Conservation (phyloP, 371 early-diverging fungal species). For the Choanephora cucurbitarum region DNA sequence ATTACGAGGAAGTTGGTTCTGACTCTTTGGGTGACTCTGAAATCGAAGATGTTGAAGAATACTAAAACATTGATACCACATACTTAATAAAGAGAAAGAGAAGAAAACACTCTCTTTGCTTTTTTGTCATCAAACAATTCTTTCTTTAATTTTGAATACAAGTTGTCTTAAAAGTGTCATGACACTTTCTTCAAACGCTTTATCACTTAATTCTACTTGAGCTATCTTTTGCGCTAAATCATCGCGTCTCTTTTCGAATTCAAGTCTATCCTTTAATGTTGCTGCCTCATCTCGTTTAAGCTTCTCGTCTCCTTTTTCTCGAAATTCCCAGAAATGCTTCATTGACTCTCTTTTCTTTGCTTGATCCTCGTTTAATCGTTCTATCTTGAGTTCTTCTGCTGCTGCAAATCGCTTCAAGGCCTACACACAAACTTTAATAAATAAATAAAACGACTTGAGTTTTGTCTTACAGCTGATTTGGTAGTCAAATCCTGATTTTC, state of each 20-base stretch:
- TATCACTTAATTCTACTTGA: not conserved
- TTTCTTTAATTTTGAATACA: not conserved
- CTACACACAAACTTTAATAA: not conserved
- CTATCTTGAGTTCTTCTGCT: not conserved
- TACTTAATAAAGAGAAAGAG: not conserved
- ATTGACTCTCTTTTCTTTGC: not conserved
- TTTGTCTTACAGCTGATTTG: too few relatives aligned
- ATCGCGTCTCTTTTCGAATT: not conserved
- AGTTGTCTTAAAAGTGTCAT: not conserved
- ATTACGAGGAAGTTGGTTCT: conserved; percentile 96
- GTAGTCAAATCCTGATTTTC: not conserved
- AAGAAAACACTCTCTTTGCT: not conserved
- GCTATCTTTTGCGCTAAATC: not conserved
- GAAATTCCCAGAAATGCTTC: not conserved
- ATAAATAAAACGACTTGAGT: too few relatives aligned
- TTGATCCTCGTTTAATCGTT: not conserved
- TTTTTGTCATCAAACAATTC: not conserved
- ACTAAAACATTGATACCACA: conserved; percentile 11
- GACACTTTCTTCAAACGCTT: not conserved
- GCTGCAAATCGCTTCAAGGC: not conserved
- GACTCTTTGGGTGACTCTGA: conserved; percentile 67
- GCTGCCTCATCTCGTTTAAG: not conserved
- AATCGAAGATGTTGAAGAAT: conserved; percentile 62
- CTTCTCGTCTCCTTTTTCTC: not conserved
- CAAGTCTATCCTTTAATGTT: not conserved